phyloP scores from a whole-genome alignment of 1,284 basidiomycete genomes.

The Lignosus rhinocerotis region DNA sequence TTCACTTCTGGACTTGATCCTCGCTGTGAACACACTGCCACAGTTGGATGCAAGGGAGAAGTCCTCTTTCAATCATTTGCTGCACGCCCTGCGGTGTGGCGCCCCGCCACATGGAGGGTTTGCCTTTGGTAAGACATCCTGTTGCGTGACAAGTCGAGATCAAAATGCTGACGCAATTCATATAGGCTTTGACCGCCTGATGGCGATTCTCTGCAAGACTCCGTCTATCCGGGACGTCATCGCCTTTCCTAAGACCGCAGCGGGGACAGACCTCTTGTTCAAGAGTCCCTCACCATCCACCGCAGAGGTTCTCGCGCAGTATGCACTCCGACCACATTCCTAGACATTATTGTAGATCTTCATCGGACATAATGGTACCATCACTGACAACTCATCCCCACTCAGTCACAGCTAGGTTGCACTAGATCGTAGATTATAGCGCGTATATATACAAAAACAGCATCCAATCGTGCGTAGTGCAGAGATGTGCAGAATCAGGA shows the following conservation, averaged over 20 bases:
- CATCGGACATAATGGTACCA: neutral
- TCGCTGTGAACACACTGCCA: neutral
- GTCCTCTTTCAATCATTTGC: slow-evolving; percentile 78
- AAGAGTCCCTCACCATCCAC: slow-evolving; percentile 74
- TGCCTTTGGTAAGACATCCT: slow-evolving; percentile 66
- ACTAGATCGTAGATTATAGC: slow-evolving; percentile 20
- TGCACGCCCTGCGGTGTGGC: slow-evolving; percentile 84
- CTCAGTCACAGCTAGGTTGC: slow-evolving; percentile 6
- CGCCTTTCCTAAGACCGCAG: slow-evolving; percentile 90
- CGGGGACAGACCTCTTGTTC: slow-evolving; percentile 87
- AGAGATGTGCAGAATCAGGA: neutral
- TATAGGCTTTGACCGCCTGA: slow-evolving; percentile 87
- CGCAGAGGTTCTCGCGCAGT: slow-evolving; percentile 59
- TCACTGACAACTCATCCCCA: neutral
- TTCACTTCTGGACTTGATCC: neutral
- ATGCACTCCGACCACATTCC: slow-evolving; percentile 49
- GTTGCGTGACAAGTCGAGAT: neutral
- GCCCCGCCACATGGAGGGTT: slow-evolving; percentile 97
- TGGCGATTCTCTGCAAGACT: slow-evolving; percentile 86
- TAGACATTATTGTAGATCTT: neutral
- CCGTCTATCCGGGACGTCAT: slow-evolving; percentile 92
- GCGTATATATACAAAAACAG: slow-evolving; percentile 13
- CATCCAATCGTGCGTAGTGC: neutral
- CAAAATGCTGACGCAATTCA: slow-evolving; percentile 6
- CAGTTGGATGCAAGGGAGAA: slow-evolving; percentile 77